Evolutionary conservation across 768 basidiomycete species (phyloP).

Genomic region (Russula sp.): DNA sequence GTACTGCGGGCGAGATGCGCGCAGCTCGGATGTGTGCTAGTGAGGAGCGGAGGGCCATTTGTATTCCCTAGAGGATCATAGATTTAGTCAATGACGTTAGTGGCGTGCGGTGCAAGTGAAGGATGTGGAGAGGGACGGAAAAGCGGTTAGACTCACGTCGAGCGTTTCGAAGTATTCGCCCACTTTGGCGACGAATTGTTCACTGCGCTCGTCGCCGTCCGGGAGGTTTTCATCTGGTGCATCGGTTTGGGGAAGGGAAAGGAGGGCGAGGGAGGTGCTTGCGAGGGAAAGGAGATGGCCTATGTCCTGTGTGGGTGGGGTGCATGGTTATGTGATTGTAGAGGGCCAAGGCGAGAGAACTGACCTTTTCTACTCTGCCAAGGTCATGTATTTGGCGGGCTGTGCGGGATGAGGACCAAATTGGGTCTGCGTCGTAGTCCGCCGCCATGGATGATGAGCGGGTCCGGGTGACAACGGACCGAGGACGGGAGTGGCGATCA

Average conservation of each 20-base stretch:
- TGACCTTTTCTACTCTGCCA: constrained; percentile 75
- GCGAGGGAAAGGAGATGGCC: constrained; percentile 71
- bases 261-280: constrained; percentile 72
- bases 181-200: constrained; percentile 81
- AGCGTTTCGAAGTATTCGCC: constrained; percentile 83
- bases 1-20: constrained; percentile 84
- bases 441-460: too few relatives aligned
- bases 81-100: neutral
- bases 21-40: constrained; percentile 79
- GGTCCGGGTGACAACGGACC: neutral
- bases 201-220: constrained; percentile 78
- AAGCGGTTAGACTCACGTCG: constrained; percentile 49
- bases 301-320: constrained; percentile 54
- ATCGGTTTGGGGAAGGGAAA: constrained; percentile 83
- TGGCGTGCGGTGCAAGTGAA: neutral
- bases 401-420: constrained; percentile 78
- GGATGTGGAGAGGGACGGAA: too few relatives aligned
- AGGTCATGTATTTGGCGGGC: constrained; percentile 79
- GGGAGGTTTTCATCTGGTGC: constrained; percentile 62
- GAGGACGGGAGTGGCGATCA: neutral
- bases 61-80: constrained; percentile 54
- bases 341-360: constrained; percentile 9
- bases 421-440: constrained; percentile 48
- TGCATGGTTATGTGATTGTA: neutral
- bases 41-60: constrained; percentile 70